Evolutionary conservation across 2,329 filamentous ascomycete species (phyloP).

Genomic region (Purpureocillium takamizusanense): DNA sequence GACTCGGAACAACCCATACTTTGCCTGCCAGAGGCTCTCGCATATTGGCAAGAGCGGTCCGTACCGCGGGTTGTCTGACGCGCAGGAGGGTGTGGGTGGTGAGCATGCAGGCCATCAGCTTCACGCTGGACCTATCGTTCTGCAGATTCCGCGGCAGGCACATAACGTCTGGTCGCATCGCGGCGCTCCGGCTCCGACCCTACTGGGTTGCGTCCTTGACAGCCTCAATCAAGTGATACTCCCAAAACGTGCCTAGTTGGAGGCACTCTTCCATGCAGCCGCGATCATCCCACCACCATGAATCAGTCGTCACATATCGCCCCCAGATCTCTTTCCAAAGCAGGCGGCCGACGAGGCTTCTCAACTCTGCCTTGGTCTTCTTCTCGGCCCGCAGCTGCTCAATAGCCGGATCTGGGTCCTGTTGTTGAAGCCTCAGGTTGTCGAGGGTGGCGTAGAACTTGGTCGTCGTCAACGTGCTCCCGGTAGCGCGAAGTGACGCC

Average conservation of each 20-base stretch:
- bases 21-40: no score
- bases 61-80: no score
- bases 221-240: constrained; percentile 48
- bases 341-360: constrained; percentile 43
- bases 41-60: no score
- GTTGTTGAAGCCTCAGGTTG: constrained; percentile 13
- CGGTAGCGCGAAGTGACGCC: constrained; percentile 38
- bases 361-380: constrained; percentile 35
- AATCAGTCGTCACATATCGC: constrained; percentile 33
- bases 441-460: constrained; percentile 37
- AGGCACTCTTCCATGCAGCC: constrained; percentile 46
- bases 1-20: no score
- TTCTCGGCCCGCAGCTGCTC: constrained; percentile 14
- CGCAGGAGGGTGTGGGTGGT: no score
- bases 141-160: no score
- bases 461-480: constrained; percentile 37
- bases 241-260: constrained; percentile 45
- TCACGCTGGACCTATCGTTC: no score
- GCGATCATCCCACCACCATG: constrained; percentile 56
- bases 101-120: no score
- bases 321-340: constrained; percentile 57
- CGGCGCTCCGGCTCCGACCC: background rate
- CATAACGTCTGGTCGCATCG: background rate
- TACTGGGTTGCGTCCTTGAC: constrained; percentile 28
- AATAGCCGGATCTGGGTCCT: constrained; percentile 13